A percentile compares a stretch with the other conserved stretches of the same genome.
Evolutionary conservation across 2,329 filamentous ascomycete genomes (phyloP).

Genomic region (Penicillium polonicum): DNA sequence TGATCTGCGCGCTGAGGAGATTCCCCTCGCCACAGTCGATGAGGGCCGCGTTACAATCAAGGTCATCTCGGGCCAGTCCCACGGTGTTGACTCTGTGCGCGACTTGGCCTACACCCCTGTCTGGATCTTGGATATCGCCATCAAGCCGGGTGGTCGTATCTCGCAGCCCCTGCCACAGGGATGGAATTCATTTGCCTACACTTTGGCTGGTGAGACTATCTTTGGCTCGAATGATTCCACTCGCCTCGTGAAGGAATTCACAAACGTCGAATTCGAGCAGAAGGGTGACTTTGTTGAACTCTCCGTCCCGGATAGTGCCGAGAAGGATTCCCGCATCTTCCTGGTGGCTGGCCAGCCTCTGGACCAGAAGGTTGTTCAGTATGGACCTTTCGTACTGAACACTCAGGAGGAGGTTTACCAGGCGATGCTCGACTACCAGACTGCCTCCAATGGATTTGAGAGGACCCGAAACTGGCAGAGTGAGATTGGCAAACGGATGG

Average conservation of each 20-base stretch:
- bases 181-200: conserved; percentile 91
- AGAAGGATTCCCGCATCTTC: conserved; percentile 54
- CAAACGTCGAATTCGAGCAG: conserved; percentile 86
- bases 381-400: conserved; percentile 79
- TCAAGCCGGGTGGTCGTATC: conserved; percentile 75
- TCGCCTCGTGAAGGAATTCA: conserved; percentile 56
- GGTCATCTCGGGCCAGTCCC: conserved; percentile 82
- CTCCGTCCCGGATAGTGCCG: conserved; percentile 65
- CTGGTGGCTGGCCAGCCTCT: conserved; percentile 76
- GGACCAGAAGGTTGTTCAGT: conserved; percentile 78
- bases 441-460: conserved; percentile 74
- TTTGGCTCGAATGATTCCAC: conserved; percentile 53
- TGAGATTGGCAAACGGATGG: conserved; percentile 81
- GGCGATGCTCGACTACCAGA: conserved; percentile 74
- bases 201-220: conserved; percentile 68
- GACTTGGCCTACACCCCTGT: conserved; percentile 95
- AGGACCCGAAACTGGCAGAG: conserved; percentile 75
- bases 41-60: conserved; percentile 75
- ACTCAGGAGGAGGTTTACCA: conserved; percentile 71
- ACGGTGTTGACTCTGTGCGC: conserved; percentile 81
- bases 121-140: conserved; percentile 85
- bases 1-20: conserved; percentile 75
- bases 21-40: conserved; percentile 71
- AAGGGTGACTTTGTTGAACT: conserved; percentile 73
- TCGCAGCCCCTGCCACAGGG: conserved; percentile 71